Evolutionary conservation across 805 yeast genomes (phyloP), one percentile per base, ranked within the genome.

Genomic region (Monosporozyma siamensis): DNA sequence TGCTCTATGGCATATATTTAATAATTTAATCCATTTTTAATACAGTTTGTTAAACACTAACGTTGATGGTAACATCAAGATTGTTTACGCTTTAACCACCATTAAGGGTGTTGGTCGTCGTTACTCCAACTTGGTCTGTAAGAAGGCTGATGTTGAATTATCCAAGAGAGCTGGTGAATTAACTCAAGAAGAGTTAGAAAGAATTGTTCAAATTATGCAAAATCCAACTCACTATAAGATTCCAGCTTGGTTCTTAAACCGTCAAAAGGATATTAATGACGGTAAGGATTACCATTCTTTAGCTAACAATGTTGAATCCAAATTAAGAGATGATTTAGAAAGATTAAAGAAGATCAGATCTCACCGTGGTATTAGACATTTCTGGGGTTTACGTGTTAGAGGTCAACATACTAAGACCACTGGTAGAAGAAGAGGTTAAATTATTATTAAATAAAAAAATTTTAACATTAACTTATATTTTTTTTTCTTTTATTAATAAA

Each of bases 381-480:
- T 82, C 90, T 92, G 97, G 97, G 97, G 97, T 72, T 79, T 92
- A 72, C 92, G 92, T 80, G 98, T 94, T 74, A 88, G 98, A 82
- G 98, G 98, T 78, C 98, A 92, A 81, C 99, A 92, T 80, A 92
- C 99, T 82, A 92, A 92, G 85, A 90, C 98, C 72, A 92, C 99
- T 66, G 95, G 97, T 73, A 88, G 98, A 80, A 89, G 95, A 75
- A 70, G 65, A 62, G 51, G 53, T 55, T 63, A 61, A 58, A 52
- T 34, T 18, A 38, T n/a, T n/a, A n/a, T n/a, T n/a, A 24, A 20
- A 31, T 18, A 26, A 24, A 18, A 21, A 41, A 5, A 14, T 40
- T 39, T 25, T 17, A 7, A 32, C 22, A n/a, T 9, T 29, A n/a
- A 12, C n/a, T 29, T n/a, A 8, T 7, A 29, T 29, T 29, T 29